phyloP scores from a whole-genome alignment of 768 basidiomycete species.

The Xerocomellus dryophilus region DNA sequence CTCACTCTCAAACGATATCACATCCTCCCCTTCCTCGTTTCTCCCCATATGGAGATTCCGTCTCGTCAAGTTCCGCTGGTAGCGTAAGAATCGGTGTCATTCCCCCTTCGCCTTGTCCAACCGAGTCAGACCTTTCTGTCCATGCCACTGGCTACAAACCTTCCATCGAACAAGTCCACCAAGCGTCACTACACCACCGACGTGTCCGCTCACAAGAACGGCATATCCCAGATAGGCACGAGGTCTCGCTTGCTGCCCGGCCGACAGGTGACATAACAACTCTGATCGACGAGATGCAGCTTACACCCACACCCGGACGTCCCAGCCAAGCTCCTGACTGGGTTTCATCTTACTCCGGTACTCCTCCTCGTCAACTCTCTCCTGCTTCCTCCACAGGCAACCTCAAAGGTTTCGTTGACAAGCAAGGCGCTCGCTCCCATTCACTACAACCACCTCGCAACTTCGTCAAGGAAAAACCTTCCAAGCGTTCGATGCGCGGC shows the following conservation, averaged over 20 bases:
- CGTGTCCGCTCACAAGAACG: constrained; percentile 33
- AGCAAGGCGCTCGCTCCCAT: constrained; percentile 4
- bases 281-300: constrained; percentile 24
- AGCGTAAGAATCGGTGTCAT: constrained; percentile 33
- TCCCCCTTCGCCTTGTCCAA: constrained; percentile 27
- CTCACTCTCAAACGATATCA: constrained; percentile 12
- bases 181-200: constrained; percentile 21
- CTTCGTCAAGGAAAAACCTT: constrained; percentile 13
- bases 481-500: constrained; percentile 26
- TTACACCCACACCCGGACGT: constrained; percentile 27
- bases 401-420: constrained; percentile 28
- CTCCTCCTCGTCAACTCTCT: constrained; percentile 23
- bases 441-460: not conserved
- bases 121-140: constrained; percentile 16
- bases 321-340: constrained; percentile 14
- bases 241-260: constrained; percentile 33
- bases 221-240: constrained; percentile 31
- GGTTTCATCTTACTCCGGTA: constrained; percentile 2
- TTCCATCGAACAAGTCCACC: constrained; percentile 18
- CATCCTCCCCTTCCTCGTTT: constrained; percentile 5
- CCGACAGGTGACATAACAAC: constrained; percentile 21
- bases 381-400: constrained; percentile 34
- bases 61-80: constrained; percentile 12
- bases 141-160: not conserved
- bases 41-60: constrained; percentile 1